Evolutionary conservation across 2,329 filamentous ascomycete species (phyloP), one percentile per base, ranked within the genome.

Genomic region (Phoma sp.): DNA sequence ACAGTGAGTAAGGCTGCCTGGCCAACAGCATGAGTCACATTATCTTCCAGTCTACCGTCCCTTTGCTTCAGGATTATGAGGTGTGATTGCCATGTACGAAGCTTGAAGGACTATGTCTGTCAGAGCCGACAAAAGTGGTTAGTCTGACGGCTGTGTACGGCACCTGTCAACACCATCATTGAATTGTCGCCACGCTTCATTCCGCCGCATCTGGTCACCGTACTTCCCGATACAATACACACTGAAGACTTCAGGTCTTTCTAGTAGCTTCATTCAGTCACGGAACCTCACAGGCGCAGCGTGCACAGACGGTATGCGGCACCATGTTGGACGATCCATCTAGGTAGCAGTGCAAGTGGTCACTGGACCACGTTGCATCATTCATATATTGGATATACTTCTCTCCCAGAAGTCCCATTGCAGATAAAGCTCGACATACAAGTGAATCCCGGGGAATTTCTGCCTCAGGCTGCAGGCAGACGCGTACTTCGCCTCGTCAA

Each of bases 391-490:
- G 4, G 4, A 27, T 18, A 8, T 46, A 13, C 27, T 30, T 22
- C 14, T 22, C 6, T 18, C 18, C 18, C 18, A 2, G 18, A 18
- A 18, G 18, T 18, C 2, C 18, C 18, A 18, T 18, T 18, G 18
- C 18, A 18, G 18, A 36, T 2, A 36, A 7, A 14, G n/a, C 13
- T 9, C 6, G 8, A 14, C 5, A 14, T 18, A 37, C 33, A 23
- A 7, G 14, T 6, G 5, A 37, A 2, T 7, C 14, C n/a, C 14
- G 35, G n/a, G 6, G n/a, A 18, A 6, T 38, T 22, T 35, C 50
- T 47, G 50, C 50, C 44, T 47, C 33, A 53, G 50, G 44, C 50
- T 43, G n/a, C 48, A 52, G 50, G 44, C 39, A 47, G n/a, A 39
- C 44, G 32, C 50, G 43, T 46, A 48, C 27, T 41, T 9, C 18